Evolutionary conservation across 2,329 filamentous ascomycete species (phyloP), one percentile per base, ranked within the genome.

Genomic region (Aspergillus ochraceus): DNA sequence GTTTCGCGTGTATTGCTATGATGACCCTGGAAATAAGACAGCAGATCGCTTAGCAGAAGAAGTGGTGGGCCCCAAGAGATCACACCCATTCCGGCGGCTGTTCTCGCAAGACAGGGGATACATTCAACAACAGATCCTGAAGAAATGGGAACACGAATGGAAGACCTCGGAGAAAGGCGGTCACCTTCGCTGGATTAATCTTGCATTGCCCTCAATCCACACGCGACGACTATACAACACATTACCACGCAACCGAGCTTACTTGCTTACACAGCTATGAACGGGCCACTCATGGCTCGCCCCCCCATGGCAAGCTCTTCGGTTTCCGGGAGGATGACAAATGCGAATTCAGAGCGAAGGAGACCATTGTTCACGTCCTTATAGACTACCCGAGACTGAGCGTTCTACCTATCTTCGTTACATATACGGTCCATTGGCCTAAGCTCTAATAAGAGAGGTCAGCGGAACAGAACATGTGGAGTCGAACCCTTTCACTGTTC

Each of bases 221-320:
- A 58, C 60, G 6, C 49, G 52, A 52, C 46, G 49, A 6, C 58
- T 62, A 4, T 66, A 66, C 36, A 32, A 62, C 22, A 39, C 14
- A 3, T 49, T 65, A 10, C 45, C 56, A 8, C 36, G 58, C 30
- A 58, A 60, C 49, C 63, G 55, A 55, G 62, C 61, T 2, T 68
- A 68, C 47, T 49, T 69, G 14, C 53, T 69, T 5, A 65, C 57
- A 9, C 60, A 69, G 57, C 56, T 70, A 32, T 63, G 65, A 30
- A 67, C 63, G n/a, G 64, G 65, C 42, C 60, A 69, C 45, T 65
- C 56, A 30, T 68, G 62, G 67, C 55, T 70, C 32, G 63, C 61
- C 14, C 64, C 52, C n/a, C 24, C 60, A 64, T 55, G 36, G 14
- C 9, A 67, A 64, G 56, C 42, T 39, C 9, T 29, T 54, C 17